Conservation (phyloP, 2,329 filamentous ascomycete species). For the Zymoseptoria ardabiliae region DNA sequence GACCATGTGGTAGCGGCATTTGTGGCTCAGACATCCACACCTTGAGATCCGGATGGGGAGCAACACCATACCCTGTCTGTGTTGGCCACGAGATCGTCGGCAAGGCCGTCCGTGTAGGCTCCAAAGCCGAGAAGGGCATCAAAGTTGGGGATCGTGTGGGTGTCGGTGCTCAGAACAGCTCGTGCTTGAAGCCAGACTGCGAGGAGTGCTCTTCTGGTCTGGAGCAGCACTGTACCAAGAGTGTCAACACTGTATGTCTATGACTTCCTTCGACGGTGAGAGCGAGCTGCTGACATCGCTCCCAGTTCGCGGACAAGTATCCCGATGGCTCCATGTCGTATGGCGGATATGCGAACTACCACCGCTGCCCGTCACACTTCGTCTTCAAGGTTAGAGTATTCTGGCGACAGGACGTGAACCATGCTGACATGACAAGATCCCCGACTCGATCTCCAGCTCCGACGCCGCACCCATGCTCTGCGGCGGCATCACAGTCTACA, state of each 20-base stretch:
- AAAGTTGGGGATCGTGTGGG: conserved; percentile 38
- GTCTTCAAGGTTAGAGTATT: conserved; percentile 33
- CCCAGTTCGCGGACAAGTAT: conserved; percentile 23
- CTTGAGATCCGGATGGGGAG: conserved; percentile 35
- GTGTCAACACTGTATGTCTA: conserved; percentile 19
- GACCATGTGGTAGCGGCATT: conserved; percentile 28
- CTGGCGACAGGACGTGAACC: too few relatives aligned
- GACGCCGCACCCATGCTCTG: conserved; percentile 66
- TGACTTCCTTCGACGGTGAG: background rate
- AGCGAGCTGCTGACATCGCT: background rate
- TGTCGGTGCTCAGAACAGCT: conserved; percentile 43
- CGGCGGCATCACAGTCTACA: conserved; percentile 67
- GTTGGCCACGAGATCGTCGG: conserved; percentile 32
- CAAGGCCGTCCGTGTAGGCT: conserved; percentile 28
- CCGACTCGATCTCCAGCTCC: conserved; percentile 41
- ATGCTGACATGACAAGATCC: conserved; percentile 35
- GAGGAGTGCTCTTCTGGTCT: conserved; percentile 44
- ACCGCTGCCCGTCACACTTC: conserved; percentile 47
- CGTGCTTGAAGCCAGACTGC: conserved; percentile 42
- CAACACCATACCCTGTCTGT: conserved; percentile 34
- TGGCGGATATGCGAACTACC: conserved; percentile 54
- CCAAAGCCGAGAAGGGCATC: conserved; percentile 25
- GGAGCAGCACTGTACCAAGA: conserved; percentile 24
- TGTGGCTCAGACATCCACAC: conserved; percentile 30
- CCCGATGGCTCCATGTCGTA: conserved; percentile 43